phyloP scores from a whole-genome alignment of 805 yeast species.

The Suhomyces emberorum region DNA sequence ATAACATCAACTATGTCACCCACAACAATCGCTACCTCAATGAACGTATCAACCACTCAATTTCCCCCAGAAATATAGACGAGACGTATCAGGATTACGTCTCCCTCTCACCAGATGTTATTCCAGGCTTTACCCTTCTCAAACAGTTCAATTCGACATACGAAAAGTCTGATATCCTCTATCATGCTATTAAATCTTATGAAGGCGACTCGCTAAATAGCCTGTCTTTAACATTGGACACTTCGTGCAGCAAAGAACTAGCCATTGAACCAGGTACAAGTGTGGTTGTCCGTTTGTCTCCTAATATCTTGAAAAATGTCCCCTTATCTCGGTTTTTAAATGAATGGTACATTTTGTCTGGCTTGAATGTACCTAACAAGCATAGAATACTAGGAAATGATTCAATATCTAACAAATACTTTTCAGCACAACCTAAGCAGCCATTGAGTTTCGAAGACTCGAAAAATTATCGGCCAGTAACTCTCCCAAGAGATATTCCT shows the following conservation, averaged over 20 bases:
- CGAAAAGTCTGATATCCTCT: constrained; percentile 13
- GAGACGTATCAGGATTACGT: constrained; percentile 13
- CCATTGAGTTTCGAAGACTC: constrained; percentile 4
- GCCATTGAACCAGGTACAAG: constrained; percentile 6
- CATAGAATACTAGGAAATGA: constrained; percentile 18
- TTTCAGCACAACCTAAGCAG: constrained; percentile 4
- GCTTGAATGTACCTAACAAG: constrained; percentile 15
- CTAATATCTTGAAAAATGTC: constrained; percentile 18
- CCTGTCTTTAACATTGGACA: background rate
- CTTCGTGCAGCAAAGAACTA: background rate
- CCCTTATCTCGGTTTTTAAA: constrained; percentile 28
- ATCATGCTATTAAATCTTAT: constrained; percentile 11
- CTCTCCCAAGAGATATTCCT: constrained; percentile 24
- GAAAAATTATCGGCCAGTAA: constrained; percentile 13
- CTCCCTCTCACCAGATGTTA: constrained; percentile 12
- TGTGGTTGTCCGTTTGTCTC: constrained; percentile 23
- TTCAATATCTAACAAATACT: constrained; percentile 11
- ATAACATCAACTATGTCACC: constrained; percentile 21
- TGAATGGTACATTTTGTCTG: constrained; percentile 34
- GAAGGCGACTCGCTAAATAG: background rate
- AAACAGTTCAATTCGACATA: constrained; percentile 14
- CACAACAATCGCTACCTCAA: constrained; percentile 18
- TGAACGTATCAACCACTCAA: constrained; percentile 7
- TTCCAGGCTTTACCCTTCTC: constrained; percentile 23
- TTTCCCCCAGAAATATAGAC: constrained; percentile 7